These are phyloP conservation scores for Penicillium sp. DNA, from an alignment of 2,329 filamentous ascomycete genomes.

Conservation along the genomic window DNA sequence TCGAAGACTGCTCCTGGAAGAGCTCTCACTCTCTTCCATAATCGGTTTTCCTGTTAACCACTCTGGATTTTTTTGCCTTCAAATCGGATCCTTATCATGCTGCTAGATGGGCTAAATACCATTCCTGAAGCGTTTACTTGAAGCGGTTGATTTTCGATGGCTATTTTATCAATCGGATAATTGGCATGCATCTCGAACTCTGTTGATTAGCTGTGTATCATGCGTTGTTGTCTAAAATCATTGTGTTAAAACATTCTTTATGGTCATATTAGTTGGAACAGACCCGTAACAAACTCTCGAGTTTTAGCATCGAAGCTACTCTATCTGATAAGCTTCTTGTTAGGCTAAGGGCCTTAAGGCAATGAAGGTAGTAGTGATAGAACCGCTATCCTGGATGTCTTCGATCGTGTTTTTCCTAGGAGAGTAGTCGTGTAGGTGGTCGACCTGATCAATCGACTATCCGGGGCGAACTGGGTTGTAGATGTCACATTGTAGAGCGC, in stretches of 20 bases:
- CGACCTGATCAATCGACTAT: no score
- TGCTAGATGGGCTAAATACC: slow-evolving; percentile 29
- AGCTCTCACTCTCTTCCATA: slow-evolving; percentile 12
- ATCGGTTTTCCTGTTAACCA: slow-evolving; percentile 1
- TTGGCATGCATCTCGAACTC: neutral
- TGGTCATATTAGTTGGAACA: neutral
- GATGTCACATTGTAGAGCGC: no score
- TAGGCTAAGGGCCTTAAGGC: slow-evolving; percentile 33
- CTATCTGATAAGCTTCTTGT: slow-evolving; percentile 17
- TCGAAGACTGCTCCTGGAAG: no score
- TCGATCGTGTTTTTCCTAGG: neutral
- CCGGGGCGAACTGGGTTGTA: no score
- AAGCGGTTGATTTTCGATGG: neutral
- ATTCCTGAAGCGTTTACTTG: slow-evolving; percentile 32
- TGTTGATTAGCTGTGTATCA: neutral
- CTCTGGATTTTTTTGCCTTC: neutral
- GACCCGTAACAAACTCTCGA: slow-evolving; percentile 15
- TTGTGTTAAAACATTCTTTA: neutral
- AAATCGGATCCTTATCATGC: slow-evolving; percentile 18
- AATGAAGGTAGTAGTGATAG: slow-evolving; percentile 25
- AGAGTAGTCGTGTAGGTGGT: slow-evolving; percentile 30
- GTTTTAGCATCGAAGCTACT: slow-evolving; percentile 19
- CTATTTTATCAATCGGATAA: neutral
- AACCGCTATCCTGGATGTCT: slow-evolving; percentile 21
- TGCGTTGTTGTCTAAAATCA: neutral